Conservation (phyloP, 2,329 filamentous ascomycete species). For the Cercospora brassicicola region DNA sequence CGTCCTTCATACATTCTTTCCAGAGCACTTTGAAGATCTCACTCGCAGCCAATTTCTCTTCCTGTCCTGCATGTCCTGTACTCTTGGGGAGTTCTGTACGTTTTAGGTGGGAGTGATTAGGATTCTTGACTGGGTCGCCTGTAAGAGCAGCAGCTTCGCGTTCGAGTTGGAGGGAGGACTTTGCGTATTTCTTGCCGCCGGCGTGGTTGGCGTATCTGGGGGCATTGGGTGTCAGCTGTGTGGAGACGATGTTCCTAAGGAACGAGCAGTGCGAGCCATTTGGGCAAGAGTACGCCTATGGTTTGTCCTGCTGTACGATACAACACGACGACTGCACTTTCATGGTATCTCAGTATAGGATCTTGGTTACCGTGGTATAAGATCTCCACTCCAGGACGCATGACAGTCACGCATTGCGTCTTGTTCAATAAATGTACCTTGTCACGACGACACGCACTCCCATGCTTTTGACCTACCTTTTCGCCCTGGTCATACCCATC, state of each 20-base stretch:
- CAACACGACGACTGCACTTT: no score
- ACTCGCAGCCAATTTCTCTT: conserved; percentile 55
- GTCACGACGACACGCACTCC: no score
- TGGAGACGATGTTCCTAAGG: no score
- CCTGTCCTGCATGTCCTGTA: conserved; percentile 46
- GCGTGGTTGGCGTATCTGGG: conserved; percentile 28
- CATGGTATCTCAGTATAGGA: no score
- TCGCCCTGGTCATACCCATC: conserved; percentile 65
- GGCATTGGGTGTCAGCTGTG: not conserved
- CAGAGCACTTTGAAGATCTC: conserved; percentile 53
- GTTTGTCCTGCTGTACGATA: no score
- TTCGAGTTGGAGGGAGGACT: conserved; percentile 37
- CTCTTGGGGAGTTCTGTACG: conserved; percentile 47
- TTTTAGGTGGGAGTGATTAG: conserved; percentile 6
- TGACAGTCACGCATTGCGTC: no score
- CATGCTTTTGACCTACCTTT: conserved; percentile 6
- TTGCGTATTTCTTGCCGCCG: conserved; percentile 58
- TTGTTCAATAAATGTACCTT: no score
- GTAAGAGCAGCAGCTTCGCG: conserved; percentile 25
- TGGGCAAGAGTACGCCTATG: no score
- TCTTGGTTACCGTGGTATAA: no score
- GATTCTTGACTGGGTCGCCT: conserved; percentile 17
- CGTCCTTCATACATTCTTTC: conserved; percentile 49
- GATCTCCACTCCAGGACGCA: no score
- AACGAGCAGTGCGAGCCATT: no score